Base-by-base conservation (phyloP, 345 rosid species). In the Aethionema arabicum region DNA sequence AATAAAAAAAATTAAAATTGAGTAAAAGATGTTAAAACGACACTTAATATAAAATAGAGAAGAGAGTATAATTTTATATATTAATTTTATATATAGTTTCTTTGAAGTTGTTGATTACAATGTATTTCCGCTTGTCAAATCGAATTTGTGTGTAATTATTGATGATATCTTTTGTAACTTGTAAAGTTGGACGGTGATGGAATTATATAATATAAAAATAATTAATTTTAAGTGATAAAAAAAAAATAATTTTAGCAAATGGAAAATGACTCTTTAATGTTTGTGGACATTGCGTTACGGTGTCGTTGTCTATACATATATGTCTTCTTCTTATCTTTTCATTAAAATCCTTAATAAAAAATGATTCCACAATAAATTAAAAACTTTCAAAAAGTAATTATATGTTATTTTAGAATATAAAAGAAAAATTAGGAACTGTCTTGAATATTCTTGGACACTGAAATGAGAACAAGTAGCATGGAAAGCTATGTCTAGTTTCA, bases 401-500 rank as follows among this genome's bases (percentile, higher is more conserved):
- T 46, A 63, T 56, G 63, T 52, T 0, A 10, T 52, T 44, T 68
- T 43, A 44, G 60, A 21, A 53, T 44, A 15, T 45, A 21, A 1
- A 21, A 21, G 2, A 21, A 21, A 21, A 6, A 49, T 4, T 60
- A n/a, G 49, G 67, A 55, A n/a, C 31, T 15, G 43, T 47, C 49
- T 42, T 45, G 67, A 69, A 47, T 47, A 61, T 69, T 61, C 67
- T 61, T 68, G 73, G 67, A 68, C 54, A 61, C 61, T 60, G 67
- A 38, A 54, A 53, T 69, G 38, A 12, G 11, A 53, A 60, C 27
- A 21, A 21, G 27, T 21, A 21, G 27, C 27, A 21, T 21, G 27
- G 27, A 21, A 21, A 21, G 27, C 27, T 21, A 21, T 21, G 27
- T 21, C 27, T 21, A 21, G 27, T 21, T 21, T 21, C 27, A 21